Base-by-base conservation (phyloP, 305 asterid species). In the Fraxinus paxiana region DNA sequence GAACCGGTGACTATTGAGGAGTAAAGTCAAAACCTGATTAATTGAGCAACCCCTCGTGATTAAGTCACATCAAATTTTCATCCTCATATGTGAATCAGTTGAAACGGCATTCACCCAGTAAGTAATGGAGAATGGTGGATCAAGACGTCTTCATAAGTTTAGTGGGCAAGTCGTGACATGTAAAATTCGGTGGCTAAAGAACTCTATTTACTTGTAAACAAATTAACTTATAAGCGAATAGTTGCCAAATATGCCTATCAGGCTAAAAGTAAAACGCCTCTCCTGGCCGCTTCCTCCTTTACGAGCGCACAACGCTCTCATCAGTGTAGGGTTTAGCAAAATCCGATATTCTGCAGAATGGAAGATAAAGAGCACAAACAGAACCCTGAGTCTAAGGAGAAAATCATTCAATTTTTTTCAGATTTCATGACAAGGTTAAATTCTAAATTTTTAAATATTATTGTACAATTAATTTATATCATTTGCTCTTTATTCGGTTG, bases 401-500 rank as follows among this genome's bases (percentile, higher is more conserved):
- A 80, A 82, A 83, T 89, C 10, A 34, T 84, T 48, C 75, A 82
- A 38, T 18, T 88, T 78, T 91, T 86, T 85, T 85, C 92, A 43
- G 89, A 88, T 41, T 94, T 94, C 82, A 92, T 91, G 98, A 76
- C 83, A 38, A 90, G 97, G 97, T 93, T 30, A 17, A n/a, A 20
- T 41, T 78, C 77, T 15, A 12, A 35, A 22, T n/a, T 61, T 37
- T 0, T 77, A 30, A 59, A 24, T 41, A 6, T 80, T 43, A 24
- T 76, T 22, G 17, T 12, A 31, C 12, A 26, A 8, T 26, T 9
- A 51, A 51, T n/a, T n/a, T 51, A 51, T n/a, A 51, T 17, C 22
- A 17, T 48, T 76, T 38, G n/a, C 30, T 37, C 35, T 61, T 6
- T 43, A 6, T 65, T 43, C 12, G 13, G 5, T 12, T 69, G 31